These are phyloP conservation scores for Aspergillus uvarum DNA, from an alignment of 2,329 filamentous ascomycete genomes.

Conservation along the genomic window DNA sequence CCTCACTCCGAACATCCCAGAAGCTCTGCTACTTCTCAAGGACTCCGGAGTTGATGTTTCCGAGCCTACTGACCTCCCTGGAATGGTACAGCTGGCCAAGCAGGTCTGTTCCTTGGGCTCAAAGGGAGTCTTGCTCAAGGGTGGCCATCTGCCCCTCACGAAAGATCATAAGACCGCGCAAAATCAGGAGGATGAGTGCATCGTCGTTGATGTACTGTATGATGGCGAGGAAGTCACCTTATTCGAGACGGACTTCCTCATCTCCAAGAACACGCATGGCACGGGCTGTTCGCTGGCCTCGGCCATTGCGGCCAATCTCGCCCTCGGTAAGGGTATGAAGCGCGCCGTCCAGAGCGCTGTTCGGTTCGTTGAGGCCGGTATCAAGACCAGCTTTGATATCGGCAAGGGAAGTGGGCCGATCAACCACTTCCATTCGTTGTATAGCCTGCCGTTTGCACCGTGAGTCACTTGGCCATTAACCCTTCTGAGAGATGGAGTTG, in stretches of 20 bases:
- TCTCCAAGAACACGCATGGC: constrained; percentile 82
- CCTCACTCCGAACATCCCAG: constrained; percentile 51
- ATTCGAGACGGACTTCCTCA: constrained; percentile 69
- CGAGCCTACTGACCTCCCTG: constrained; percentile 59
- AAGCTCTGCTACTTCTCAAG: constrained; percentile 46
- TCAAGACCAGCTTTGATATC: constrained; percentile 56
- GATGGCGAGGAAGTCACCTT: constrained; percentile 59
- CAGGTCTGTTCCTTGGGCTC: constrained; percentile 68
- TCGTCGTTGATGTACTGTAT: constrained; percentile 76
- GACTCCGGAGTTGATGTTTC: constrained; percentile 38
- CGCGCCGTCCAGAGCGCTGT: constrained; percentile 57
- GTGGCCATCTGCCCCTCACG: constrained; percentile 81
- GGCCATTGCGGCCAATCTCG: constrained; percentile 64
- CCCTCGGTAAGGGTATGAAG: constrained; percentile 49
- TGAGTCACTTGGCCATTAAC: constrained; percentile 40
- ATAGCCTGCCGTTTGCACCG: constrained; percentile 59
- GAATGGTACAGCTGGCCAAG: constrained; percentile 68
- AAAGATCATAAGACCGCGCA: constrained; percentile 60
- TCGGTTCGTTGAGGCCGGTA: constrained; percentile 62
- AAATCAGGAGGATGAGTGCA: constrained; percentile 57
- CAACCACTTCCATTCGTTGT: constrained; percentile 66
- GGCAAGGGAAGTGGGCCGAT: constrained; percentile 64
- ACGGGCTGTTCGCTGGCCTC: constrained; percentile 92
- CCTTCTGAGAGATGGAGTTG: neutral
- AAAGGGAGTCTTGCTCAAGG: constrained; percentile 81